Evolutionary conservation across 345 rosid genomes (phyloP).

Genomic region (Hypericum androsaemum): DNA sequence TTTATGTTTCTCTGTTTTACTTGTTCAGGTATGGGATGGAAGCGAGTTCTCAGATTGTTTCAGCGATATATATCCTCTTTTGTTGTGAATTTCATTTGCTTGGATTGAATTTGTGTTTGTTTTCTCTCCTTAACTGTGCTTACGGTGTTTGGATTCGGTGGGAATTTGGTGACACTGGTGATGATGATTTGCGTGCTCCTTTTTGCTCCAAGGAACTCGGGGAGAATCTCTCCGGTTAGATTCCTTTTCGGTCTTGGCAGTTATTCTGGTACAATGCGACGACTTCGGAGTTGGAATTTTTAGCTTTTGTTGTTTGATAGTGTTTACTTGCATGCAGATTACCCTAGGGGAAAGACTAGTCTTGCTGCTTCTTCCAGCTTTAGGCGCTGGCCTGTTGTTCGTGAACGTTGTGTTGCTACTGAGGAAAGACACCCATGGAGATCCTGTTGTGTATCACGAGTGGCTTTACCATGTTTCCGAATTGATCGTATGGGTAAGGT

Average conservation of each 20-base stretch:
- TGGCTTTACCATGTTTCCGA: constrained; percentile 48
- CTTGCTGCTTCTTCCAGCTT: constrained; percentile 37
- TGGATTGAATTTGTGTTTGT: background rate
- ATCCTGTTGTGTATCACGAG: constrained; percentile 29
- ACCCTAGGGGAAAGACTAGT: constrained; percentile 34
- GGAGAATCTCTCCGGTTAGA: constrained; percentile 35
- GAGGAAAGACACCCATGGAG: constrained; percentile 30
- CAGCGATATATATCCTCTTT: constrained; percentile 47
- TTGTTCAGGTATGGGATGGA: constrained; percentile 53
- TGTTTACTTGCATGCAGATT: constrained; percentile 27
- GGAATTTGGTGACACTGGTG: constrained; percentile 43
- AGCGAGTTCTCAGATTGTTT: constrained; percentile 38
- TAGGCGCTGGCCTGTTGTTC: constrained; percentile 56
- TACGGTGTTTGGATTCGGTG: constrained; percentile 59
- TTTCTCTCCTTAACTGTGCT: constrained; percentile 32
- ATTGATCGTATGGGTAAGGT: constrained; percentile 60
- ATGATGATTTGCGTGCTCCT: constrained; percentile 36
- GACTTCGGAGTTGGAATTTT: background rate
- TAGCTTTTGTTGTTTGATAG: constrained; percentile 2
- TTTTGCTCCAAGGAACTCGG: constrained; percentile 25
- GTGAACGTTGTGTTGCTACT: constrained; percentile 40
- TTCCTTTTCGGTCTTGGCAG: background rate
- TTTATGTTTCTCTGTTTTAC: background rate
- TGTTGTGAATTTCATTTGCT: background rate
- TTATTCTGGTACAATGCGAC: background rate